Evolutionary conservation across 805 yeast species (phyloP).

Genomic region (Candida manassasensis): DNA sequence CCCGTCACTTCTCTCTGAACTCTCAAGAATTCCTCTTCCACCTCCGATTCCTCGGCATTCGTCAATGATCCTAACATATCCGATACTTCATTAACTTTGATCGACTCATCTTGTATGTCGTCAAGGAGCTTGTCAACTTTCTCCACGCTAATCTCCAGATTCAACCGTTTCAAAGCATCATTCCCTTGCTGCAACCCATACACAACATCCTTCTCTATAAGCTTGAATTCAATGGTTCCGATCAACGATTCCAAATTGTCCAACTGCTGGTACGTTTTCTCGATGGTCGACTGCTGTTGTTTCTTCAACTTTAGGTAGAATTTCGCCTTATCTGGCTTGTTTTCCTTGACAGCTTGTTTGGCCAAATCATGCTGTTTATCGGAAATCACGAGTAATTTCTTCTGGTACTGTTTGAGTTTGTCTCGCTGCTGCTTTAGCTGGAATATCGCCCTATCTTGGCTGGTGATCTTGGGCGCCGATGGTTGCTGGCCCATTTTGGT

Average conservation of each 20-base stretch:
- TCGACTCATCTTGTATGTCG: constrained; percentile 74
- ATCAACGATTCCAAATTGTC: constrained; percentile 76
- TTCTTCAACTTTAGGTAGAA: constrained; percentile 71
- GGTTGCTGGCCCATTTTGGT: constrained; percentile 38
- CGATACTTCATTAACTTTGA: constrained; percentile 72
- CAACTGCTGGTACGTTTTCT: constrained; percentile 71
- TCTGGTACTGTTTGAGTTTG: constrained; percentile 68
- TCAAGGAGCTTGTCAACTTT: constrained; percentile 81
- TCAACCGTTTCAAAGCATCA: constrained; percentile 65
- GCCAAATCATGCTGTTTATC: constrained; percentile 61
- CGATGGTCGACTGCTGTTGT: constrained; percentile 71
- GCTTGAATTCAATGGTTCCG: constrained; percentile 78
- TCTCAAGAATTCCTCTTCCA: constrained; percentile 56
- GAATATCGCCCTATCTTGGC: constrained; percentile 80
- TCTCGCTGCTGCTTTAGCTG: constrained; percentile 89
- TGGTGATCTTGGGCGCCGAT: constrained; percentile 58
- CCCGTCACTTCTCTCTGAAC: constrained; percentile 44
- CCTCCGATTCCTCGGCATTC: constrained; percentile 51
- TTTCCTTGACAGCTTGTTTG: constrained; percentile 44
- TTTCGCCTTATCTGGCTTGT: constrained; percentile 58
- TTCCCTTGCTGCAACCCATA: constrained; percentile 81
- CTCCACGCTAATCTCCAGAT: constrained; percentile 71
- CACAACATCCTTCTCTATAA: constrained; percentile 80
- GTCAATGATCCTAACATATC: constrained; percentile 46
- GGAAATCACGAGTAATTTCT: constrained; percentile 52